These are phyloP conservation scores for Hypoxylon intermedium DNA, from an alignment of 495 filamentous ascomycete species.

Conservation along the genomic window DNA sequence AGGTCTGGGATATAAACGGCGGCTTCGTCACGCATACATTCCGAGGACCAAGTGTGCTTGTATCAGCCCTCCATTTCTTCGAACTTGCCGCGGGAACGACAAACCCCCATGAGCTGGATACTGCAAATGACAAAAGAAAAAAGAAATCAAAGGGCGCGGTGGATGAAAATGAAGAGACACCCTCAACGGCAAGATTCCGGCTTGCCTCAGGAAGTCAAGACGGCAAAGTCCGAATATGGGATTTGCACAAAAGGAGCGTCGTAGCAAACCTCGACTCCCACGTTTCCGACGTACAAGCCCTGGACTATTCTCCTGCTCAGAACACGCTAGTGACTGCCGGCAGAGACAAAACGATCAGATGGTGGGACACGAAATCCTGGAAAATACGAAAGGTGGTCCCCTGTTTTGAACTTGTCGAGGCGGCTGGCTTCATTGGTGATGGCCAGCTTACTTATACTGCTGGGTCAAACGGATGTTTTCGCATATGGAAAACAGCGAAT, in stretches of 20 bases:
- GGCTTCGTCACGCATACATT: constrained; percentile 96
- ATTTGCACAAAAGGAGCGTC: constrained; percentile 81
- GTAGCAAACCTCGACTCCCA: constrained; percentile 85
- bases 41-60: constrained; percentile 85
- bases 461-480: constrained; percentile 80
- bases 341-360: constrained; percentile 89
- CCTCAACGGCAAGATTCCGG: constrained; percentile 64
- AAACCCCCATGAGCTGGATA: constrained; percentile 34
- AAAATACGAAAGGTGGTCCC: constrained; percentile 82
- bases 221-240: constrained; percentile 88
- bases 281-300: constrained; percentile 84
- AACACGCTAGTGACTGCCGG: constrained; percentile 85
- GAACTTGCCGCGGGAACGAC: constrained; percentile 62
- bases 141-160: constrained; percentile 53
- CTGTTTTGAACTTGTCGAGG: constrained; percentile 84
- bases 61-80: constrained; percentile 93
- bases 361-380: constrained; percentile 89
- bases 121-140: constrained; percentile 47
- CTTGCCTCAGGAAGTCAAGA: constrained; percentile 93
- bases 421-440: constrained; percentile 75
- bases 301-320: constrained; percentile 78
- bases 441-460: constrained; percentile 79
- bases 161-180: constrained; percentile 49
- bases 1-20: constrained; percentile 93
- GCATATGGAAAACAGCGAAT: constrained; percentile 79